Evolutionary conservation across 202 grass and related monocot species (phyloP).

Genomic region (Cymbopogon flexuosus): DNA sequence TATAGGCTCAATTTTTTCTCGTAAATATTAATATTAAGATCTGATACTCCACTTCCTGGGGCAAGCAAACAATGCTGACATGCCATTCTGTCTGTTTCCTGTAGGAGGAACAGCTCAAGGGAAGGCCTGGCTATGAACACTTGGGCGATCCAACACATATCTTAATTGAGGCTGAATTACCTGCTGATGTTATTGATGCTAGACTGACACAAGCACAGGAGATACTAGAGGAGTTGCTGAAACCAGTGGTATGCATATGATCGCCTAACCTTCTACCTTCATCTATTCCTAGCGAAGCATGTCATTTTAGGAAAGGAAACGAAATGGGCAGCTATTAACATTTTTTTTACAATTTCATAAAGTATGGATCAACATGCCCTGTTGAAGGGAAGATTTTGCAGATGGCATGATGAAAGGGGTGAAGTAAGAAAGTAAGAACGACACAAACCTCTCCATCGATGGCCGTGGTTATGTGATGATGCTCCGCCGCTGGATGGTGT

Average conservation of each 20-base stretch:
- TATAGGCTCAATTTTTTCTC: constrained; percentile 2
- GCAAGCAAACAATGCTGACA: neutral
- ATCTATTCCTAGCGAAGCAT: neutral
- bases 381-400: neutral
- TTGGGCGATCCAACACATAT: constrained; percentile 76
- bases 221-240: constrained; percentile 72
- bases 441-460: neutral
- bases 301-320: constrained; percentile 7
- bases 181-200: constrained; percentile 63
- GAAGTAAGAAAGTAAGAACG: neutral
- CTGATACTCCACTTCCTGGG: neutral
- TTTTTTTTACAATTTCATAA: neutral
- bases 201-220: constrained; percentile 76
- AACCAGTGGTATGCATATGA: constrained; percentile 58
- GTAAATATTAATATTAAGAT: neutral
- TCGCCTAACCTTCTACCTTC: neutral
- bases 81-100: constrained; percentile 30
- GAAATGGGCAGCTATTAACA: neutral
- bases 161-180: constrained; percentile 82
- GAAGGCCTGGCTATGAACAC: constrained; percentile 81
- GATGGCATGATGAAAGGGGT: neutral
- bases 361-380: neutral
- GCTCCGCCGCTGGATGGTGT: neutral
- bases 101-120: constrained; percentile 59
- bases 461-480: neutral